Conservation (phyloP, 345 rosid genomes). For the Linum lewisii region DNA sequence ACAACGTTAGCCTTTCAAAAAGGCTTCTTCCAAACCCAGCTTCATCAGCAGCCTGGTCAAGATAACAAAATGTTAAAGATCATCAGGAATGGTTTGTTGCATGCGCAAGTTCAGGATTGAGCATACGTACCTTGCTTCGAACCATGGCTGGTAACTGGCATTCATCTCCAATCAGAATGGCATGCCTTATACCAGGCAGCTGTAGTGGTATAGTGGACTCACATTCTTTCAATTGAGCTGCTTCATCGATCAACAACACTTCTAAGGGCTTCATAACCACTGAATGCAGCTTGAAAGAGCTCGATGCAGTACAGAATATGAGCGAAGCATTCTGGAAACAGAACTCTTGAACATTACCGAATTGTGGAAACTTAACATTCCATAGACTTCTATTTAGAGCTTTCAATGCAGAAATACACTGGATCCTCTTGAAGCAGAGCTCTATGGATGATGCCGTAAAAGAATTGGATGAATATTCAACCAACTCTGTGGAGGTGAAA, state of each 20-base stretch:
- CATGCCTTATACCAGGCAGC: conserved; percentile 31
- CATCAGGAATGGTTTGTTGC: too few relatives aligned
- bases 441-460: neutral
- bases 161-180: conserved; percentile 41
- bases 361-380: neutral
- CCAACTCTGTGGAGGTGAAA: neutral
- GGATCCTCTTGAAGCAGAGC: conserved; percentile 6
- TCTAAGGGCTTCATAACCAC: conserved; percentile 11
- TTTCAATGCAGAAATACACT: conserved; percentile 11
- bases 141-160: conserved; percentile 44
- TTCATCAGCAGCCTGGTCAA: conserved; percentile 13
- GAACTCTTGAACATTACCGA: neutral
- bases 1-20: conserved; percentile 21
- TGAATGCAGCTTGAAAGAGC: conserved; percentile 27
- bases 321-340: conserved; percentile 28
- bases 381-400: neutral
- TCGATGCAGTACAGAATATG: conserved; percentile 37
- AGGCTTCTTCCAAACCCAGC: conserved; percentile 25
- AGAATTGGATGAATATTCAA: neutral
- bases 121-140: conserved; percentile 25
- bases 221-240: conserved; percentile 50
- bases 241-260: conserved; percentile 43
- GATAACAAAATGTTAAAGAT: too few relatives aligned
- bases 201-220: conserved; percentile 42
- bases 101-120: too few relatives aligned